phyloP scores from a whole-genome alignment of 495 filamentous ascomycete genomes.

The Penicillium riverlandense region DNA sequence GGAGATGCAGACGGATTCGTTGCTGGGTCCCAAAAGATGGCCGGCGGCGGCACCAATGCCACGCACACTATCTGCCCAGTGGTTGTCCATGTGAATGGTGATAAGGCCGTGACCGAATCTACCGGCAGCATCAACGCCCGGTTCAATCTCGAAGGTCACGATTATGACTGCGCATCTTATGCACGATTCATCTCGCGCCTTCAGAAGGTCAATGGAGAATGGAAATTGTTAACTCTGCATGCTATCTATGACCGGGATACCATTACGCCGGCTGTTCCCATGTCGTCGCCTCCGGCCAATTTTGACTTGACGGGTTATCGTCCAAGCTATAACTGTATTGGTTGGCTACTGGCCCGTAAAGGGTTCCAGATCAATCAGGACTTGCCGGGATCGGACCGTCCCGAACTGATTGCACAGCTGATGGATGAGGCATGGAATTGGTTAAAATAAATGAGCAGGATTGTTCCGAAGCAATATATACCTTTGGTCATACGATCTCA shows the following conservation, averaged over 20 bases:
- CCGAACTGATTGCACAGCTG: too few relatives aligned
- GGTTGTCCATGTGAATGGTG: neutral
- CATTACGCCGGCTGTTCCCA: neutral
- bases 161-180: constrained; percentile 1
- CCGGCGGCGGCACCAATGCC: neutral
- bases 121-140: neutral
- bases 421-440: too few relatives aligned
- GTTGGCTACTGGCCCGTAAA: constrained; percentile 1
- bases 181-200: neutral
- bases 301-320: neutral
- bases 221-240: constrained; percentile 1
- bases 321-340: neutral
- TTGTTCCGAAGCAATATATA: too few relatives aligned
- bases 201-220: constrained; percentile 1
- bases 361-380: neutral
- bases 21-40: neutral
- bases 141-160: neutral
- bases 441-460: too few relatives aligned
- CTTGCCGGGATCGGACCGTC: neutral
- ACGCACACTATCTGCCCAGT: constrained; percentile 1
- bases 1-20: neutral
- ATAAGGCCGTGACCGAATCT: constrained; percentile 1
- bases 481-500: too few relatives aligned
- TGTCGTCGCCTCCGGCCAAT: neutral
- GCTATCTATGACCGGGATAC: constrained; percentile 1